Conservation (phyloP, 2,329 filamentous ascomycete species). For the Cladosporium austrohemisphaericum region DNA sequence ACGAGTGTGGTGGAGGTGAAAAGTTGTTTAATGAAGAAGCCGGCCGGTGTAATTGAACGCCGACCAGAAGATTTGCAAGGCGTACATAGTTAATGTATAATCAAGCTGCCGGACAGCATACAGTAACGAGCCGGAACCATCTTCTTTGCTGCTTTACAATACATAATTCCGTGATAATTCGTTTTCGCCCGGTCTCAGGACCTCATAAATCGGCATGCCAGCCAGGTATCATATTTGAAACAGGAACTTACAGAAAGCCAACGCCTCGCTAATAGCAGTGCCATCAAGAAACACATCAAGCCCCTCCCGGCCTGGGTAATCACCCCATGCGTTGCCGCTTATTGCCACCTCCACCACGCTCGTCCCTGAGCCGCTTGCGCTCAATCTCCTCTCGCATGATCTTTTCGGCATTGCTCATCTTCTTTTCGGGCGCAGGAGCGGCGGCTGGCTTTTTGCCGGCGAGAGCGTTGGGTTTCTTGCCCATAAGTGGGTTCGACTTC, state of each 20-base stretch:
- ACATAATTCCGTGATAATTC: no score
- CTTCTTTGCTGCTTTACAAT: no score
- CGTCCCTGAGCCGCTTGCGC: constrained; percentile 36
- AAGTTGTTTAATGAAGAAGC: no score
- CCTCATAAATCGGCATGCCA: constrained; percentile 7
- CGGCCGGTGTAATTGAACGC: no score
- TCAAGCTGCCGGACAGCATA: background rate
- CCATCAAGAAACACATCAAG: constrained; percentile 2
- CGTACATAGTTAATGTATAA: constrained; percentile 9
- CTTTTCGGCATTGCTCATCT: constrained; percentile 81
- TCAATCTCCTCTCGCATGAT: constrained; percentile 69
- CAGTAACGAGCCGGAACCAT: background rate
- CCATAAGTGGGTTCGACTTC: constrained; percentile 20
- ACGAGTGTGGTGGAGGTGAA: no score
- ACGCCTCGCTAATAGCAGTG: constrained; percentile 14
- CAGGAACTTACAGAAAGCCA: background rate
- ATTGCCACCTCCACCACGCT: constrained; percentile 22
- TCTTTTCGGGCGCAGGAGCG: constrained; percentile 61
- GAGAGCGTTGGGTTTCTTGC: constrained; percentile 71
- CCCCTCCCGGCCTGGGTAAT: constrained; percentile 18
- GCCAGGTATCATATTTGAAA: constrained; percentile 10
- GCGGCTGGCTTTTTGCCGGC: constrained; percentile 61
- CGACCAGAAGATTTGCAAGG: no score
- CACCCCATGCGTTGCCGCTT: constrained; percentile 26
- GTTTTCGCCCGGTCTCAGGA: background rate